A percentile compares a stretch with the other conserved stretches of the same genome.
Conservation (phyloP, 768 basidiomycete genomes). For the Pilatotrama ljubarskyi region DNA sequence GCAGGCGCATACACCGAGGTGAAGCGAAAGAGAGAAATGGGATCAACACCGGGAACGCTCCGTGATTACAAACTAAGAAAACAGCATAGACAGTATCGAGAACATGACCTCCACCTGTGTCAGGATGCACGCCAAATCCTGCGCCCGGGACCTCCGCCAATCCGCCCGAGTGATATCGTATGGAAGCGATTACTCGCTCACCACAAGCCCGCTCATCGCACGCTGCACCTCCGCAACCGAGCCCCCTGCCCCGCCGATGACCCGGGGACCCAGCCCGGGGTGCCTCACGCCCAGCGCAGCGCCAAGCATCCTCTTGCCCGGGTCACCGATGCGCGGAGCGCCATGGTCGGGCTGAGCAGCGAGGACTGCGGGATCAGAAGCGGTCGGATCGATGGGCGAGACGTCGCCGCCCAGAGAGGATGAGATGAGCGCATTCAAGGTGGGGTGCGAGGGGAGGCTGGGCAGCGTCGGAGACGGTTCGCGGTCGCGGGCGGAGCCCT, state of each 20-base stretch:
- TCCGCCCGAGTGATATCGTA: conserved; percentile 3
- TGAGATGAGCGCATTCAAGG: conserved; percentile 80
- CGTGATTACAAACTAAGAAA: conserved; percentile 21
- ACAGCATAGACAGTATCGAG: conserved; percentile 22
- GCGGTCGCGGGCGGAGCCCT: conserved; percentile 39
- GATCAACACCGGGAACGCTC: conserved; percentile 25
- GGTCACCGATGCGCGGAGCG: conserved; percentile 84
- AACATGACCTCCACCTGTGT: conserved; percentile 22
- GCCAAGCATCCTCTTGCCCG: conserved; percentile 87
- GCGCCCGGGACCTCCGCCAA: not conserved
- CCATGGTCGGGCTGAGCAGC: conserved; percentile 52
- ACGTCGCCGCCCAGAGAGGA: conserved; percentile 65
- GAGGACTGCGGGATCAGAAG: conserved; percentile 70
- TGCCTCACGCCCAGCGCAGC: conserved; percentile 83
- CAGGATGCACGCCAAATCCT: conserved; percentile 17
- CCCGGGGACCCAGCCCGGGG: conserved; percentile 66
- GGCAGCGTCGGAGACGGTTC: conserved; percentile 85
- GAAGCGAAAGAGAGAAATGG: conserved; percentile 15
- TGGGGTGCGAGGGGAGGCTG: conserved; percentile 77
- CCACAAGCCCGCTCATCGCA: conserved; percentile 72
- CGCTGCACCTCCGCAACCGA: conserved; percentile 67
- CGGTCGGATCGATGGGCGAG: conserved; percentile 40
- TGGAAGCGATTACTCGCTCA: conserved; percentile 57
- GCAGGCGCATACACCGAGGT: not conserved
- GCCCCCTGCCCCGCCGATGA: conserved; percentile 54